Percentiles rank a stretch among this genome's conserved stretches.
Evolutionary conservation across 78 protist genomes (phyloP).

Genomic region (Polysphondylium violaceum): DNA sequence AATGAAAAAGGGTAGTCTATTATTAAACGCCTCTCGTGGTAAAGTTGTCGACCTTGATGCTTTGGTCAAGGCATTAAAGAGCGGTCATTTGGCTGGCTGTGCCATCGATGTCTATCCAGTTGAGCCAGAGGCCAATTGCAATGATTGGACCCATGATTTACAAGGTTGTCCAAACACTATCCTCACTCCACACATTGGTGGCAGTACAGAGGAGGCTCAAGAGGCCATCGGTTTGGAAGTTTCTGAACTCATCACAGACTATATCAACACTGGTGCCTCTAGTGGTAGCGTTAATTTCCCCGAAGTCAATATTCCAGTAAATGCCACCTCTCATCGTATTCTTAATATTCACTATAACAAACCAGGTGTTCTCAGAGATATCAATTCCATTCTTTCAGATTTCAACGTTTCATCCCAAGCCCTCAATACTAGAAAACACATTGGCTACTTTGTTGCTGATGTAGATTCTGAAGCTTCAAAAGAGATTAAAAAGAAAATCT

Average conservation of each 20-base stretch:
- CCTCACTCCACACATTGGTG: conserved; percentile 97
- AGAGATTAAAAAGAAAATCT: conserved; percentile 85
- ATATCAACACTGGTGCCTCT: conserved; percentile 87
- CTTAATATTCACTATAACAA: conserved; percentile 91
- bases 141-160: conserved; percentile 74
- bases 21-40: conserved; percentile 93
- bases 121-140: conserved; percentile 91
- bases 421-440: conserved; percentile 73
- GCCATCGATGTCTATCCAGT: conserved; percentile 94
- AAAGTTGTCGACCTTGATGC: conserved; percentile 86
- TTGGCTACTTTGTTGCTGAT: conserved; percentile 90
- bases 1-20: conserved; percentile 87
- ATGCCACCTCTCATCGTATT: conserved; percentile 84
- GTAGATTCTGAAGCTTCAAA: conserved; percentile 79
- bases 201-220: conserved; percentile 96
- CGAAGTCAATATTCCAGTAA: conserved; percentile 69
- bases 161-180: conserved; percentile 89
- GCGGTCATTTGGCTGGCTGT: conserved; percentile 92
- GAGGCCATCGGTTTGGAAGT: conserved; percentile 95
- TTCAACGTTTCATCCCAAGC: conserved; percentile 84
- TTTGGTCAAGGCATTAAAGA: conserved; percentile 81
- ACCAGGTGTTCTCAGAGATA: conserved; percentile 93
- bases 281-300: conserved; percentile 95
- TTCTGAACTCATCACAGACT: conserved; percentile 71
- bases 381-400: conserved; percentile 80